Conservation (phyloP, 176 grass and related monocot species). For the Urochloa ruziziensis region DNA sequence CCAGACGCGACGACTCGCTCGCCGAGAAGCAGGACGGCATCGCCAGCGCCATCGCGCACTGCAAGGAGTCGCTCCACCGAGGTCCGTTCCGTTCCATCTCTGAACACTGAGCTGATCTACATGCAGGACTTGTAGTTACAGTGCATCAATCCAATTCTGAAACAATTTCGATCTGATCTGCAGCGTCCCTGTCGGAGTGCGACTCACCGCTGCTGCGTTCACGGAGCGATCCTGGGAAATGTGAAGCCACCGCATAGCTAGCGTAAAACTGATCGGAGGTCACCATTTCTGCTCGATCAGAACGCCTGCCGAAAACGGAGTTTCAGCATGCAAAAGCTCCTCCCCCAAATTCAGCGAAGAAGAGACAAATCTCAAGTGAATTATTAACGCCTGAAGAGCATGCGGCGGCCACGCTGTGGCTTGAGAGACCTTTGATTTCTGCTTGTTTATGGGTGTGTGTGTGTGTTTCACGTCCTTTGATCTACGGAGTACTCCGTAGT, state of each 20-base stretch:
- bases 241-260: constrained; percentile 8
- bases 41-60: constrained; percentile 90
- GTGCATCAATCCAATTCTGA: neutral
- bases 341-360: neutral
- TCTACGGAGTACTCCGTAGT: neutral
- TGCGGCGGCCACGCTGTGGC: neutral
- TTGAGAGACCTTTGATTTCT: neutral
- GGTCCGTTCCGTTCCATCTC: constrained; percentile 28
- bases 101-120: neutral
- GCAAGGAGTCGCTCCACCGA: constrained; percentile 78
- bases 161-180: neutral
- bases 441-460: constrained; percentile 14
- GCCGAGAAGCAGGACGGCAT: constrained; percentile 88
- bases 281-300: neutral
- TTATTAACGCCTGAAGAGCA: neutral
- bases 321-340: constrained; percentile 1
- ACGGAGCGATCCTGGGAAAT: constrained; percentile 64
- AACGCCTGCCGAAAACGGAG: constrained; percentile 32
- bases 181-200: constrained; percentile 33
- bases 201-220: constrained; percentile 61
- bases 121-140: neutral
- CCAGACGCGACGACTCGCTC: constrained; percentile 60
- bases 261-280: neutral
- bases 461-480: constrained; percentile 12
- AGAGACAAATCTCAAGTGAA: neutral